These are phyloP conservation scores for Dothidotthia symphoricarpi DNA, from an alignment of 2,329 filamentous ascomycete species.

Conservation along the genomic window DNA sequence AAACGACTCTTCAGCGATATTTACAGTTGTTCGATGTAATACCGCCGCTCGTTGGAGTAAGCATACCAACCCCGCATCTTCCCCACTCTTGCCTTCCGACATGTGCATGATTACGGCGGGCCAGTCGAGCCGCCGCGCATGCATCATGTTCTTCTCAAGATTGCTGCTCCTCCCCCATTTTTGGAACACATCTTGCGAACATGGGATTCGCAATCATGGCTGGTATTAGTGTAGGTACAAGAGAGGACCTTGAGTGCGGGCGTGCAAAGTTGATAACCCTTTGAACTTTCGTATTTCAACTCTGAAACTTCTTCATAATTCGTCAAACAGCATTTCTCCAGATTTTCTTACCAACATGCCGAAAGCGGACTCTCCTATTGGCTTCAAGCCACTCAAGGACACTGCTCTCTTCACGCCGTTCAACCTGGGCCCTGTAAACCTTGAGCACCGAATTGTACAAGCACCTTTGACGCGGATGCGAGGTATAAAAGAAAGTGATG, in stretches of 20 bases:
- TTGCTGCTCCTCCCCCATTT: slow-evolving; percentile 29
- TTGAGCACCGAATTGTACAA: slow-evolving; percentile 43
- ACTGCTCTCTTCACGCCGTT: slow-evolving; percentile 35
- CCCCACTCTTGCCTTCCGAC: too few relatives aligned
- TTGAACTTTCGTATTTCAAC: too few relatives aligned
- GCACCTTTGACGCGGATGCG: slow-evolving; percentile 46
- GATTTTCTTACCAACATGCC: slow-evolving; percentile 28
- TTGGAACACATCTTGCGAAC: slow-evolving; percentile 26
- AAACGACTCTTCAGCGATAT: too few relatives aligned
- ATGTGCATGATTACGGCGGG: slow-evolving; percentile 3
- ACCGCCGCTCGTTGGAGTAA: too few relatives aligned
- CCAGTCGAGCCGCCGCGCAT: slow-evolving; percentile 4
- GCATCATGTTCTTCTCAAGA: slow-evolving; percentile 5
- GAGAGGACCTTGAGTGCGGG: too few relatives aligned
- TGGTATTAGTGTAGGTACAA: slow-evolving; percentile 30
- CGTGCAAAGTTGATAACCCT: too few relatives aligned
- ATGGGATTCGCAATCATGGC: slow-evolving; percentile 17
- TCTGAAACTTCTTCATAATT: slow-evolving; percentile 1
- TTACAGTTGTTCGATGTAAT: too few relatives aligned
- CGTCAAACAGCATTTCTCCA: too few relatives aligned
- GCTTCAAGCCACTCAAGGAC: slow-evolving; percentile 33
- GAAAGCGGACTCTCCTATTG: slow-evolving; percentile 29
- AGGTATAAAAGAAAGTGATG: slow-evolving; percentile 50
- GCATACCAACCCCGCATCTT: too few relatives aligned
- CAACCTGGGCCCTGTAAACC: slow-evolving; percentile 32